Conservation (phyloP, 768 basidiomycete genomes). For the Lentinula sp. region DNA sequence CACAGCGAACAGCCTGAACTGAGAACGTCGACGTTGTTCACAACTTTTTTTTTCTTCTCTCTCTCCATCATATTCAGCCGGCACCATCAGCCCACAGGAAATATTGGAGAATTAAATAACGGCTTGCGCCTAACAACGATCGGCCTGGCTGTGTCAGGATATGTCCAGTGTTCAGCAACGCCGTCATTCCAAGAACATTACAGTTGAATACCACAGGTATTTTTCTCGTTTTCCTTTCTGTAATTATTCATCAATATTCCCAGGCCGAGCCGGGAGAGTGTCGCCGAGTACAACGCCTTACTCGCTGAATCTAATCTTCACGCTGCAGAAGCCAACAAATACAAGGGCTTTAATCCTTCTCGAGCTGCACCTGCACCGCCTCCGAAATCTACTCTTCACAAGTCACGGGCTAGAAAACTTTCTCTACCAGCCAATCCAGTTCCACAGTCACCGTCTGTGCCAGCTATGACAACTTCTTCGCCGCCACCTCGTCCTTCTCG, state of each 20-base stretch:
- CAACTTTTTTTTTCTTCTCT: not conserved
- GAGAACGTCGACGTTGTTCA: not conserved
- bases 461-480: conserved; percentile 29
- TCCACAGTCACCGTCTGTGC: conserved; percentile 20
- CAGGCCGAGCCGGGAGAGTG: conserved; percentile 51
- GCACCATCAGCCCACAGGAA: not conserved
- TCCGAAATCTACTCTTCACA: conserved; percentile 45
- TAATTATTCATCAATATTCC: not conserved
- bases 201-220: conserved; percentile 73
- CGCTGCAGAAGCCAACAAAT: conserved; percentile 42
- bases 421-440: conserved; percentile 36
- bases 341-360: conserved; percentile 28
- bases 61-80: not conserved
- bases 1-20: not conserved
- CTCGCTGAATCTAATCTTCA: conserved; percentile 54
- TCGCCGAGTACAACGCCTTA: conserved; percentile 73
- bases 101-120: not conserved
- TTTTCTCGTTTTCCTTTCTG: not conserved
- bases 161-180: conserved; percentile 10
- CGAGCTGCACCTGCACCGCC: conserved; percentile 20
- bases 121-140: not conserved
- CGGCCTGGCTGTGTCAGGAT: conserved; percentile 3
- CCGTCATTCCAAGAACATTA: conserved; percentile 49
- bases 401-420: conserved; percentile 51
- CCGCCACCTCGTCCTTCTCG: conserved; percentile 79